phyloP scores from a whole-genome alignment of 2,329 filamentous ascomycete genomes.

The Fusarium brachygibbosum region DNA sequence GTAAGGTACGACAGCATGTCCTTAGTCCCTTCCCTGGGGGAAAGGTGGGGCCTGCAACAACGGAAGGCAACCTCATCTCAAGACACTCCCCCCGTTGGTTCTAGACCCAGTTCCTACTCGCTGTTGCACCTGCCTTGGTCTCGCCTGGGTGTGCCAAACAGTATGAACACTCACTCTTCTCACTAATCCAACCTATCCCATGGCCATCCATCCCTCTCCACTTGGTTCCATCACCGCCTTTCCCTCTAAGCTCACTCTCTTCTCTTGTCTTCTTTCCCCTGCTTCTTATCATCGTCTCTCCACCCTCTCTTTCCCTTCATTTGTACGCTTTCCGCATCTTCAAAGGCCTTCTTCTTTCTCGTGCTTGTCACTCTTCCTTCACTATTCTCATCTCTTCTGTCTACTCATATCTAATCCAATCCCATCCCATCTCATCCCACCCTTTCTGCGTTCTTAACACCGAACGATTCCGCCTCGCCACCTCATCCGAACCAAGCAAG shows the following conservation, averaged over 20 bases:
- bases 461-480: conserved; percentile 47
- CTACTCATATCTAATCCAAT: conserved; percentile 36
- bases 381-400: conserved; percentile 39
- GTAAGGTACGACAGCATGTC: conserved; percentile 37
- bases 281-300: conserved; percentile 52
- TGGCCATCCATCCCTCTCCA: conserved; percentile 53
- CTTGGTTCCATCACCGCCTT: conserved; percentile 55
- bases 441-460: conserved; percentile 35
- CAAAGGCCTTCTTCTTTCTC: conserved; percentile 56
- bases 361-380: conserved; percentile 52
- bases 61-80: conserved; percentile 9
- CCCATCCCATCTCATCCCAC: conserved; percentile 18
- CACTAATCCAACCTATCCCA: conserved; percentile 48
- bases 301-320: conserved; percentile 52
- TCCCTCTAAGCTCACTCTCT: conserved; percentile 53
- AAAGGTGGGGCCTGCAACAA: conserved; percentile 10
- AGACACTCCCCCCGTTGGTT: conserved; percentile 38
- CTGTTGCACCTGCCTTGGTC: conserved; percentile 30
- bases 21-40: not conserved
- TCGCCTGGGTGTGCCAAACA: conserved; percentile 23
- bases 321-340: conserved; percentile 52
- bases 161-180: conserved; percentile 45
- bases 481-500: conserved; percentile 44
- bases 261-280: conserved; percentile 52
- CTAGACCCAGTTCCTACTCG: conserved; percentile 31